Conservation (phyloP, 2,329 filamentous ascomycete species). For the Helotiales sp. region DNA sequence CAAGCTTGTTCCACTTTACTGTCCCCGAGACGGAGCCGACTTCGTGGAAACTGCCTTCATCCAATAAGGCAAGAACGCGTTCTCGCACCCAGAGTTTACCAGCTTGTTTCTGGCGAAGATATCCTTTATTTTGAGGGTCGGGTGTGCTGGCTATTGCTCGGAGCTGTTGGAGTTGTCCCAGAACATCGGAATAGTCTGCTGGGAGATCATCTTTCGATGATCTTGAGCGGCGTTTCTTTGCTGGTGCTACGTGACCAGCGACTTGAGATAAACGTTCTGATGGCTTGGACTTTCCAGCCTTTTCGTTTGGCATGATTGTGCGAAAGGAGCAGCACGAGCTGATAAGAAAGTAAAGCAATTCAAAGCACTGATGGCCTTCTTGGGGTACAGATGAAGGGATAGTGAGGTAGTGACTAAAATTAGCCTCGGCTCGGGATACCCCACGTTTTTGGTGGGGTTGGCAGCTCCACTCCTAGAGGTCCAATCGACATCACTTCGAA, state of each 20-base stretch:
- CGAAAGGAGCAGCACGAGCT: background rate
- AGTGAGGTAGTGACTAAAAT: background rate
- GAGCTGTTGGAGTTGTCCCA: conserved; percentile 54
- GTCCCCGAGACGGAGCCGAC: conserved; percentile 61
- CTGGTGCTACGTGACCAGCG: conserved; percentile 30
- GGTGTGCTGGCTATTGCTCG: conserved; percentile 55
- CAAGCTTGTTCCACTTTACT: conserved; percentile 55
- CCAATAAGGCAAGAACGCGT: conserved; percentile 57
- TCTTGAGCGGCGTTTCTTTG: conserved; percentile 30
- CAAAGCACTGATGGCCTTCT: background rate
- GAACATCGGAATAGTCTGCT: conserved; percentile 61
- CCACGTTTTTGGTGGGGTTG: conserved; percentile 12
- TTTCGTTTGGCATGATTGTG: conserved; percentile 14
- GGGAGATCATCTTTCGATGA: conserved; percentile 46
- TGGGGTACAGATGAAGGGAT: background rate
- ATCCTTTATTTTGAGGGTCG: conserved; percentile 53
- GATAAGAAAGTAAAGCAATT: background rate
- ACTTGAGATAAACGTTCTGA: conserved; percentile 36
- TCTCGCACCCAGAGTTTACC: conserved; percentile 68
- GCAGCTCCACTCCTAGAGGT: background rate
- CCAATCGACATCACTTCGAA: background rate
- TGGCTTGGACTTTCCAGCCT: conserved; percentile 28
- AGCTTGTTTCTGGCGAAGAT: conserved; percentile 61
- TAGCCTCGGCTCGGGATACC: conserved; percentile 11
- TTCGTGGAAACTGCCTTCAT: conserved; percentile 55